Conservation (phyloP, 352 stramenopile genomes). For the Globisporangium lucens region DNA sequence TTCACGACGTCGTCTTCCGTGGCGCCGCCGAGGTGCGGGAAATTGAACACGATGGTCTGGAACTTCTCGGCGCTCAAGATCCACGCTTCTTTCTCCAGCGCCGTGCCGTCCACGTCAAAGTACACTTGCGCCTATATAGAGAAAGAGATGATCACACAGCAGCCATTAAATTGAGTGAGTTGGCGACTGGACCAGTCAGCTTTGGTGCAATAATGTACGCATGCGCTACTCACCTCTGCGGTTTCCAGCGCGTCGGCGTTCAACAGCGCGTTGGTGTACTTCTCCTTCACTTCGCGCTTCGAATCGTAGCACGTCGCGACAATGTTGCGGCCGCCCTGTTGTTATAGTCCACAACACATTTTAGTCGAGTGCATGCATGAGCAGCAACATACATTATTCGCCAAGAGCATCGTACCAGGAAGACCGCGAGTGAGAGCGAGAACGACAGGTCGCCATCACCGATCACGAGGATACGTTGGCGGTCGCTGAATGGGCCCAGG, state of each 20-base stretch:
- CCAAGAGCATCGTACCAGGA: constrained; percentile 35
- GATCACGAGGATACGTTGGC: constrained; percentile 74
- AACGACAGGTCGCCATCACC: constrained; percentile 88
- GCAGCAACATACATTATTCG: neutral
- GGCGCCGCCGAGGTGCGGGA: constrained; percentile 78
- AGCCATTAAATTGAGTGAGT: neutral
- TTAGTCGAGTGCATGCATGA: neutral
- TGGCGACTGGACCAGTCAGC: neutral
- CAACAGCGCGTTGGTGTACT: constrained; percentile 63
- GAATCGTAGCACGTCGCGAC: constrained; percentile 78
- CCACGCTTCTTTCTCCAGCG: constrained; percentile 56
- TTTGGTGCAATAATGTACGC: neutral
- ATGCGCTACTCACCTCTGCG: constrained; percentile 38
- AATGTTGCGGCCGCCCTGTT: constrained; percentile 61
- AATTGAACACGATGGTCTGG: constrained; percentile 82
- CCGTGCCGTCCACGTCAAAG: constrained; percentile 68
- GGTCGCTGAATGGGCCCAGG: constrained; percentile 70
- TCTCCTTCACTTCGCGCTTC: constrained; percentile 58
- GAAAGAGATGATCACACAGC: neutral
- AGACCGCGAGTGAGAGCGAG: constrained; percentile 67
- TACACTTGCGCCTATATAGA: constrained; percentile 46
- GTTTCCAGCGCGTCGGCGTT: constrained; percentile 74
- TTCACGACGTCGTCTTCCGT: constrained; percentile 81
- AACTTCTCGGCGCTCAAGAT: constrained; percentile 42
- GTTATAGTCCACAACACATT: neutral